A percentile compares a stretch with the other conserved stretches of the same genome.
phyloP scores from a whole-genome alignment of 106 monocot species.

The Dioscorea alata region DNA sequence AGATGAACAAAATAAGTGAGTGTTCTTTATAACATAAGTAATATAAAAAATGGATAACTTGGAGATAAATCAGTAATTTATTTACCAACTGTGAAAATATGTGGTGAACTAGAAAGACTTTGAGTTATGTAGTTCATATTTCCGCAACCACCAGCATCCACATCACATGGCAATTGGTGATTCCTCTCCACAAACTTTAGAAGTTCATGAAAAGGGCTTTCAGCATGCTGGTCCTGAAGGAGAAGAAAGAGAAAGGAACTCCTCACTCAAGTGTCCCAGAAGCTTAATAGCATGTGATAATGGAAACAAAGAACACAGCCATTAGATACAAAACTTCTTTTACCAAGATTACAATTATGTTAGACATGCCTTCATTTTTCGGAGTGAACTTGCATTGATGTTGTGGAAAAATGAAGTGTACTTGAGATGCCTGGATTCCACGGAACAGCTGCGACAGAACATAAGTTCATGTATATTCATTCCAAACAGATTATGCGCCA shows the following conservation, averaged over 20 bases:
- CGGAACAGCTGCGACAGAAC: constrained; percentile 68
- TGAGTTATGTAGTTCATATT: constrained; percentile 68
- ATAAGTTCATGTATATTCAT: constrained; percentile 90
- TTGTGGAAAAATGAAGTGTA: constrained; percentile 96
- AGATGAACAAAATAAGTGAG: not conserved
- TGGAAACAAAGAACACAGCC: too few relatives aligned
- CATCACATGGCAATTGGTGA: constrained; percentile 73
- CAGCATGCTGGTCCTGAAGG: constrained; percentile 44
- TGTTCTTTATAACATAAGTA: not conserved
- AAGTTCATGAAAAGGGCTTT: constrained; percentile 78
- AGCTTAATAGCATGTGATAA: too few relatives aligned
- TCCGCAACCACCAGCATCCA: constrained; percentile 81
- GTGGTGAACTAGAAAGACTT: constrained; percentile 62
- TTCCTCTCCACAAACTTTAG: constrained; percentile 81
- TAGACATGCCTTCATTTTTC: constrained; percentile 68
- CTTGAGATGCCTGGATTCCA: constrained; percentile 78
- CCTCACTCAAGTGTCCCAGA: not conserved
- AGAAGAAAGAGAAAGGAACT: constrained; percentile 4
- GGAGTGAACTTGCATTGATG: constrained; percentile 85
- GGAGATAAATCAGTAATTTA: constrained; percentile 2
- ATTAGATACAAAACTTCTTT: not conserved
- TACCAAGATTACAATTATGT: not conserved
- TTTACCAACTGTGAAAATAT: constrained; percentile 85
- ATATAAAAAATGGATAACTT: not conserved
- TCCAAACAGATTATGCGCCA: constrained; percentile 78